Percentiles rank a stretch among this genome's conserved stretches.
phyloP scores from a whole-genome alignment of 2,329 filamentous ascomycete species.

The Botrytis galanthina region DNA sequence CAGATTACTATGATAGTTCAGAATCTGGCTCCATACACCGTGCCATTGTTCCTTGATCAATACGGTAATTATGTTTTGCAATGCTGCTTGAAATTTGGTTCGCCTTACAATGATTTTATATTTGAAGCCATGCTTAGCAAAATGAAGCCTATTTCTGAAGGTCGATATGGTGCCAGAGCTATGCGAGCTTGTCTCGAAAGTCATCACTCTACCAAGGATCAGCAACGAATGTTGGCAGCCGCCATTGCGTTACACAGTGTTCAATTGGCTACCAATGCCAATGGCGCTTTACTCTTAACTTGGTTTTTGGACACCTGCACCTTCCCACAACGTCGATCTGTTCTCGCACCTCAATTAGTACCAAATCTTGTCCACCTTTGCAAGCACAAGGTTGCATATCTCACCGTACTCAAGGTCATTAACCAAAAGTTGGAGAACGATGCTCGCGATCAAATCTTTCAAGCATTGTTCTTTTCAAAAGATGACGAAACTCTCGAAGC shows the following conservation, averaged over 20 bases:
- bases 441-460: constrained; percentile 83
- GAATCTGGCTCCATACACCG: constrained; percentile 77
- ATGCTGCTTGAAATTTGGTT: constrained; percentile 87
- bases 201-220: constrained; percentile 90
- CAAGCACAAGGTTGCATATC: constrained; percentile 96
- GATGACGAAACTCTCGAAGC: constrained; percentile 85
- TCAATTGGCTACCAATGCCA: constrained; percentile 92
- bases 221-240: constrained; percentile 91
- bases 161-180: constrained; percentile 88
- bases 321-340: constrained; percentile 85
- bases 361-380: constrained; percentile 92
- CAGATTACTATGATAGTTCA: constrained; percentile 87
- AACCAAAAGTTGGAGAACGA: constrained; percentile 96
- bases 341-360: constrained; percentile 86
- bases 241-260: constrained; percentile 96
- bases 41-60: constrained; percentile 92
- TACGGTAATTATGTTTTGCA: constrained; percentile 99
- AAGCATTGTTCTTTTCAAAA: constrained; percentile 87
- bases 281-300: constrained; percentile 87
- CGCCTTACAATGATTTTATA: constrained; percentile 91
- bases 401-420: constrained; percentile 96
- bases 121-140: constrained; percentile 95
- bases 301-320: constrained; percentile 99
- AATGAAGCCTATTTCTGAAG: constrained; percentile 92
- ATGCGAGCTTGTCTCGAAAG: constrained; percentile 97